A percentile compares a stretch with the other conserved stretches of the same genome.
phyloP scores from a whole-genome alignment of 2,329 filamentous ascomycete genomes.

The Bipolaris victoriae region DNA sequence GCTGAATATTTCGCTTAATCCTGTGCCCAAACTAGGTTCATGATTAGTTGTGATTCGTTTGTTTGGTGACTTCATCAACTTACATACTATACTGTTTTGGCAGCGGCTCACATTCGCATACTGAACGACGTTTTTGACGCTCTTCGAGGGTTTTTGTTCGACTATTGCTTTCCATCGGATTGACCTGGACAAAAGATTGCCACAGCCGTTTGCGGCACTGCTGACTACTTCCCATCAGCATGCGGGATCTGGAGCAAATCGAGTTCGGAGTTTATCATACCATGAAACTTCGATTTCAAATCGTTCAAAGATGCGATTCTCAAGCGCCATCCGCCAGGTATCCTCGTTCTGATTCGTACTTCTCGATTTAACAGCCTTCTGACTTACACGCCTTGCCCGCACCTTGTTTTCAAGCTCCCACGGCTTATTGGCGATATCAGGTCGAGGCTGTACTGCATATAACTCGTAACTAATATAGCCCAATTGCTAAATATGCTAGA shows the following conservation, averaged over 20 bases:
- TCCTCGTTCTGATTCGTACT: conserved; percentile 16
- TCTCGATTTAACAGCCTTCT: neutral
- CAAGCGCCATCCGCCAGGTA: conserved; percentile 19
- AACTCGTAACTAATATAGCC: conserved; percentile 12
- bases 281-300: conserved; percentile 28
- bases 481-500: conserved; percentile 18
- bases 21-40: conserved; percentile 11
- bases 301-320: conserved; percentile 21
- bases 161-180: conserved; percentile 15
- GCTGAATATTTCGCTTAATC: conserved; percentile 19
- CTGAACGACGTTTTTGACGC: conserved; percentile 17
- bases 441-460: conserved; percentile 13
- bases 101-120: conserved; percentile 18
- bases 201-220: conserved; percentile 3
- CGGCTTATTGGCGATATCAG: conserved; percentile 12
- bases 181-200: conserved; percentile 1
- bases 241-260: neutral
- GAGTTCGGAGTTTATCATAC: conserved; percentile 19
- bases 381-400: conserved; percentile 10
- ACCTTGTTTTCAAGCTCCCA: conserved; percentile 20
- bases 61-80: neutral
- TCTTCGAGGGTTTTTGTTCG: conserved; percentile 11
- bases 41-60: conserved; percentile 1
- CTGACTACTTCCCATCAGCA: neutral
- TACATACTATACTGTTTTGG: conserved; percentile 8